Evolutionary conservation across 1,284 basidiomycete species (phyloP).

Genomic region (Ceratobasidium sp.): DNA sequence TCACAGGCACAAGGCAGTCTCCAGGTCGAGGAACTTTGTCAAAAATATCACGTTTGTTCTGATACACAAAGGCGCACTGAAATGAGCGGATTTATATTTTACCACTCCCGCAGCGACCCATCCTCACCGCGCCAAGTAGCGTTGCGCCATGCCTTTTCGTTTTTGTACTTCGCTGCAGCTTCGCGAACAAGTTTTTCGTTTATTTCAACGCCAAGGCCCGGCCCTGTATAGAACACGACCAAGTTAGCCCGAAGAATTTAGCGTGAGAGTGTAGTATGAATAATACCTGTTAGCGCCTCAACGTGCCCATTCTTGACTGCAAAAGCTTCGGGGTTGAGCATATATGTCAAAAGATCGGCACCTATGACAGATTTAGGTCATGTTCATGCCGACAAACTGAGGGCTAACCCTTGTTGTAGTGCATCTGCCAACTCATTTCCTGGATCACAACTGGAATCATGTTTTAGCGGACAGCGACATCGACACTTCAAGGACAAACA

Average conservation of each 20-base stretch:
- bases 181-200: slow-evolving; percentile 74
- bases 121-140: slow-evolving; percentile 72
- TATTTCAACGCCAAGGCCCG: slow-evolving; percentile 77
- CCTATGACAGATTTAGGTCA: slow-evolving; percentile 47
- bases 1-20: slow-evolving; percentile 9
- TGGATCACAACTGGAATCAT: slow-evolving; percentile 68
- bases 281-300: slow-evolving; percentile 56
- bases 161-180: slow-evolving; percentile 60
- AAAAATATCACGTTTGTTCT: background rate
- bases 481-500: slow-evolving; percentile 9
- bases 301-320: slow-evolving; percentile 73
- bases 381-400: background rate
- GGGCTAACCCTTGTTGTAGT: slow-evolving; percentile 73
- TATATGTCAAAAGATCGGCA: slow-evolving; percentile 77
- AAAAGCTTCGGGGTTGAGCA: slow-evolving; percentile 70
- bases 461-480: background rate
- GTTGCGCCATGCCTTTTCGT: slow-evolving; percentile 64
- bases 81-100: slow-evolving; percentile 32
- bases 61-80: background rate
- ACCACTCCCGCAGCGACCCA: slow-evolving; percentile 70
- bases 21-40: background rate
- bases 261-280: background rate
- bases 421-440: slow-evolving; percentile 79
- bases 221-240: slow-evolving; percentile 57
- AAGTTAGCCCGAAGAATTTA: background rate